Percentiles rank a stretch among this genome's conserved stretches.
These are phyloP conservation scores for Chenopodium formosanum DNA, from an alignment of 148 eudicot genomes.

Conservation along the genomic window DNA sequence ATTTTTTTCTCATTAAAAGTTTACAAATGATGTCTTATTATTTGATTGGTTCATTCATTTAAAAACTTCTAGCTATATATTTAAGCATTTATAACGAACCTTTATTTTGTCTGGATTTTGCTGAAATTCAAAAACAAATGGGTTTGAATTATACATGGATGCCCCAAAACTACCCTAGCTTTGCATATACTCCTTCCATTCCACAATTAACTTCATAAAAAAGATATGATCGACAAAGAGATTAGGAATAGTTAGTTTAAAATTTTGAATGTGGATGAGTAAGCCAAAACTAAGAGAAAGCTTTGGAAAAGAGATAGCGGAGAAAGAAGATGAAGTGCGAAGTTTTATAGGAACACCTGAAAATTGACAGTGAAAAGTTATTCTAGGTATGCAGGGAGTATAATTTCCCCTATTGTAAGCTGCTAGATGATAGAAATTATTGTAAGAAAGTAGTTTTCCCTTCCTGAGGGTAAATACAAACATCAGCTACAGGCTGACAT, in stretches of 20 bases:
- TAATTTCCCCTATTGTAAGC: not conserved
- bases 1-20: not conserved
- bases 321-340: no score
- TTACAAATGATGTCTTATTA: not conserved
- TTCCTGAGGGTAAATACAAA: not conserved
- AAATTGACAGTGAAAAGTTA: no score
- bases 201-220: no score
- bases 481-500: not conserved
- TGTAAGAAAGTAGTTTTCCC: no score
- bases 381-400: not conserved
- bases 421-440: not conserved
- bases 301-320: no score
- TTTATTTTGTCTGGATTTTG: not conserved
- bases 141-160: not conserved
- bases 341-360: no score
- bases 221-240: not conserved
- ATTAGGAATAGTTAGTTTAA: not conserved
- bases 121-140: not conserved
- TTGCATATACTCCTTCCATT: no score
- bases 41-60: no score
- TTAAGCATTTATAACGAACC: not conserved
- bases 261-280: not conserved
- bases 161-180: not conserved
- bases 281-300: no score
- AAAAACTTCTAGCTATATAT: no score